Evolutionary conservation across 305 asterid genomes (phyloP).

Genomic region (Fraxinus sp.): DNA sequence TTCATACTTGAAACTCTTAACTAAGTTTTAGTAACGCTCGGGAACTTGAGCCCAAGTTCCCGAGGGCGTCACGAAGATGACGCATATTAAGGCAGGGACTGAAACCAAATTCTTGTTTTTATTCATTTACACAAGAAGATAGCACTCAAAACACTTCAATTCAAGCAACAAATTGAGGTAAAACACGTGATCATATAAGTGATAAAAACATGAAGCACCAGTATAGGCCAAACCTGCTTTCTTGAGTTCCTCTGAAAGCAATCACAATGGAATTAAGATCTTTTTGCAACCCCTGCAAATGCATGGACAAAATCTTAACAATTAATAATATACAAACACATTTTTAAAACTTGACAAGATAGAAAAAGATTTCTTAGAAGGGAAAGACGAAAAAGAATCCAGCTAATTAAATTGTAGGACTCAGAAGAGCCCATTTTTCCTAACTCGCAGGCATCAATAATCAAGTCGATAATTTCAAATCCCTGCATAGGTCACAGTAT

Average conservation of each 20-base stretch:
- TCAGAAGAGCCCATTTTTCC: background rate
- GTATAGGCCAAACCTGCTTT: conserved; percentile 50
- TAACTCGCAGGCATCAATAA: conserved; percentile 97
- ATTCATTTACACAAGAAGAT: background rate
- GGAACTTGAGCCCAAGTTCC: background rate
- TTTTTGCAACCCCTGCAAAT: conserved; percentile 76
- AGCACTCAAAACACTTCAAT: background rate
- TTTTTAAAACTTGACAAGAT: conserved; percentile 10
- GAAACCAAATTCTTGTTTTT: background rate
- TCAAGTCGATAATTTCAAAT: conserved; percentile 81
- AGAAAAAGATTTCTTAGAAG: background rate
- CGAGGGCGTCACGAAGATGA: background rate
- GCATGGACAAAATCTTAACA: conserved; percentile 49
- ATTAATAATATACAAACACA: conserved; percentile 16
- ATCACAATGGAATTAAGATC: conserved; percentile 79
- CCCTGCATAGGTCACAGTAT: conserved; percentile 54
- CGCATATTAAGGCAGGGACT: background rate
- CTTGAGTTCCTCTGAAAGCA: conserved; percentile 98
- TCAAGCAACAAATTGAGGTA: background rate
- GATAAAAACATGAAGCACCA: conserved; percentile 20
- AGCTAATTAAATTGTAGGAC: background rate
- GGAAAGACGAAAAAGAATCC: background rate
- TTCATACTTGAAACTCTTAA: no score
- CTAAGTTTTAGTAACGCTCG: background rate
- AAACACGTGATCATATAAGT: conserved; percentile 14